A percentile compares a stretch with the other conserved stretches of the same genome.
phyloP scores from a whole-genome alignment of 495 filamentous ascomycete species.

The Neurospora cerealis region DNA sequence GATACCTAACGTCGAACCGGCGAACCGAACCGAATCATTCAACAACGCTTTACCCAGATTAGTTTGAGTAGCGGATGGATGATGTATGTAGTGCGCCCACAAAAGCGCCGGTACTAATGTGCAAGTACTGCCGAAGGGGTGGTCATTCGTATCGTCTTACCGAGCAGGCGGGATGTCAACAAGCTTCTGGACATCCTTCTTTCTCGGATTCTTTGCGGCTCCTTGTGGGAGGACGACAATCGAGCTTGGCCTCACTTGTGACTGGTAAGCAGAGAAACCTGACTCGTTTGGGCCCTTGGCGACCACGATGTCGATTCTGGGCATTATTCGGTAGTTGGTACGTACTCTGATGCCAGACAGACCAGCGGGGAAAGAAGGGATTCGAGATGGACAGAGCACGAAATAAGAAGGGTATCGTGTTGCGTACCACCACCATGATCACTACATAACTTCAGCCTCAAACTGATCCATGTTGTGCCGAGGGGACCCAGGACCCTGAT shows the following conservation, averaged over 20 bases:
- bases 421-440: neutral
- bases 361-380: neutral
- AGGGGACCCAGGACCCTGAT: neutral
- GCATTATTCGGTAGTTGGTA: neutral
- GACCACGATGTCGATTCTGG: neutral
- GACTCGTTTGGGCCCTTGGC: neutral
- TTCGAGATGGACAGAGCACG: neutral
- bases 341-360: neutral
- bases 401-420: neutral
- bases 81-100: neutral
- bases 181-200: neutral
- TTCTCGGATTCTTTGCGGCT: neutral
- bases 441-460: neutral
- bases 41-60: neutral
- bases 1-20: neutral
- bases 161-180: neutral
- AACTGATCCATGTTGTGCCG: neutral
- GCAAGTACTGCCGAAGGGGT: neutral
- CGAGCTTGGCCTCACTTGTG: neutral
- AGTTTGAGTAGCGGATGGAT: neutral
- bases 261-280: neutral
- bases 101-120: neutral
- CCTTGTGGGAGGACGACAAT: neutral
- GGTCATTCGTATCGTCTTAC: neutral
- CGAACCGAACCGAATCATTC: neutral